Percentiles rank a stretch among this genome's conserved stretches.
phyloP scores from a whole-genome alignment of 257 asterid species.

The Nicotiana knightiana region DNA sequence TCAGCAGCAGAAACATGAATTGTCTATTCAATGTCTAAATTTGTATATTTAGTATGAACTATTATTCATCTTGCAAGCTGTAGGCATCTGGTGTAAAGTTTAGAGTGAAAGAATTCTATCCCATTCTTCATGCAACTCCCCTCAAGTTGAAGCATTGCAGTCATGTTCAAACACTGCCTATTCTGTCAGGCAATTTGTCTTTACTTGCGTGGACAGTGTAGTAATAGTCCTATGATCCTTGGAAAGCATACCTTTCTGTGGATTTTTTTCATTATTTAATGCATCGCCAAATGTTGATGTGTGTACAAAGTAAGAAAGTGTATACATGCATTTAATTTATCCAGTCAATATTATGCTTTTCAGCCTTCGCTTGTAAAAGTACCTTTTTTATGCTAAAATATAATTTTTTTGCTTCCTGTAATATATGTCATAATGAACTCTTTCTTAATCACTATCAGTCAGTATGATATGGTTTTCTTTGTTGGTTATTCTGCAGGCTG shows the following conservation, averaged over 20 bases:
- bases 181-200: not conserved
- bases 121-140: not conserved
- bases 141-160: not conserved
- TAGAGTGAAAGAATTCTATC: not conserved
- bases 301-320: not conserved
- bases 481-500: conserved; percentile 1
- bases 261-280: not conserved
- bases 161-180: not conserved
- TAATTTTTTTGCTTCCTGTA: not conserved
- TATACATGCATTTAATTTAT: not conserved
- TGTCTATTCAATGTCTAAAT: not conserved
- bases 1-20: not conserved
- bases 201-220: not conserved
- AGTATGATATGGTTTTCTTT: not conserved
- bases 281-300: not conserved
- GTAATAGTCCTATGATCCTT: not conserved
- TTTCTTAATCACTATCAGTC: not conserved
- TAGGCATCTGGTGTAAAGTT: not conserved
- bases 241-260: not conserved
- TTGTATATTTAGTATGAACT: not conserved
- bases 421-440: not conserved
- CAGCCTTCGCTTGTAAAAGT: not conserved
- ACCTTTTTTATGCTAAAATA: not conserved
- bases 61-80: not conserved
- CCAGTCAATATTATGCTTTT: not conserved